These are phyloP conservation scores for Tricholoma furcatifolium DNA, from an alignment of 768 basidiomycete genomes.

Conservation along the genomic window DNA sequence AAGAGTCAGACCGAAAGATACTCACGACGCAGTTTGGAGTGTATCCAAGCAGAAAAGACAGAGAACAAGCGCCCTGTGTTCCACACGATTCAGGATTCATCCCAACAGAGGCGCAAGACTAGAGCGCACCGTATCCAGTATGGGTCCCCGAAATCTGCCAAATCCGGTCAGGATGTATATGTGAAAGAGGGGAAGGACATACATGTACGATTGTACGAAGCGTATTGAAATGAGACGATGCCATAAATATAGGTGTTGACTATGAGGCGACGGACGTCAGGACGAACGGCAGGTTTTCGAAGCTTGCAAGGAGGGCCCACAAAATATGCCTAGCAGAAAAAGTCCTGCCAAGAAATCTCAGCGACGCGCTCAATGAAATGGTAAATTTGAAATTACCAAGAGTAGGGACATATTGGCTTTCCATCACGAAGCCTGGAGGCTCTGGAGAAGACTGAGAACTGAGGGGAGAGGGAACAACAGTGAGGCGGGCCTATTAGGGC, in stretches of 20 bases:
- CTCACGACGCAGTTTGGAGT: constrained; percentile 3
- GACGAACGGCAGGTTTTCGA: not conserved
- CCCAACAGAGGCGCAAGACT: not conserved
- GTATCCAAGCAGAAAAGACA: constrained; percentile 3
- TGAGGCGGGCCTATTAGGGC: too few species aligned
- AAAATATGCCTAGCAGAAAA: not conserved
- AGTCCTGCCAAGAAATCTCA: not conserved
- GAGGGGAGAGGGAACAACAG: too few species aligned
- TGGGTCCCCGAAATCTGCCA: constrained; percentile 5
- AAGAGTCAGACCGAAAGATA: not conserved
- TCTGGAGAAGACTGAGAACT: too few species aligned
- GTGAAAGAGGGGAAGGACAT: not conserved
- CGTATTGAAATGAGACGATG: constrained; percentile 18
- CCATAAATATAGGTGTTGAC: constrained; percentile 22
- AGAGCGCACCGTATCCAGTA: constrained; percentile 3
- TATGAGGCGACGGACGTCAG: not conserved
- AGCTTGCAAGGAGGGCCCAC: not conserved
- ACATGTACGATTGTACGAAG: constrained; percentile 14
- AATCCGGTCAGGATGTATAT: not conserved
- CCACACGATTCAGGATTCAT: not conserved
- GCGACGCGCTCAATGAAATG: not conserved
- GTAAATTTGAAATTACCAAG: not conserved
- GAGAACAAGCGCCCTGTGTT: not conserved
- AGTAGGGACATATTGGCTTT: not conserved
- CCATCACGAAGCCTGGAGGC: too few species aligned